These are phyloP conservation scores for Escallonia herrerae DNA, from an alignment of 129 eudicot genomes.

Conservation along the genomic window DNA sequence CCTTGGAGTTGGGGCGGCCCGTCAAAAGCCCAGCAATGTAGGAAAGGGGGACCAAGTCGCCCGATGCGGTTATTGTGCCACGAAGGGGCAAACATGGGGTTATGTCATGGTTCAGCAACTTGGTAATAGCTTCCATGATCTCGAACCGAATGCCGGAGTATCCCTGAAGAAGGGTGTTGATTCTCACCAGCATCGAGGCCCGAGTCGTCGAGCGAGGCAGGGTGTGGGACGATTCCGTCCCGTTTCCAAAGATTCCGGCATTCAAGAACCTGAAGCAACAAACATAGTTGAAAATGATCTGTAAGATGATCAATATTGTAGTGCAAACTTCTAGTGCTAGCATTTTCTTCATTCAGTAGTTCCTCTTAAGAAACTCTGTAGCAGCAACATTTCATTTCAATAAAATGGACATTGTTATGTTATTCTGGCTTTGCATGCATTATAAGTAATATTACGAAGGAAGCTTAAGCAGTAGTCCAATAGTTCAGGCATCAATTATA, in stretches of 20 bases:
- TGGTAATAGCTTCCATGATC: constrained; percentile 75
- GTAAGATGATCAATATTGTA: not conserved
- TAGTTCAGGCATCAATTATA: too few species aligned
- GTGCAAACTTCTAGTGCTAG: not conserved
- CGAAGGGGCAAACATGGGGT: constrained; percentile 83
- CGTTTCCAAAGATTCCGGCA: constrained; percentile 81
- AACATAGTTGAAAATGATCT: not conserved
- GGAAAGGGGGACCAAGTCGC: constrained; percentile 79
- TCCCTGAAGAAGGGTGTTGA: constrained; percentile 89
- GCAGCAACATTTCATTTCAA: too few species aligned
- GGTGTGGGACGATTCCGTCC: constrained; percentile 55
- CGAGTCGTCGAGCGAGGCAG: constrained; percentile 74
- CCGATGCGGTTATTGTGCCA: constrained; percentile 82
- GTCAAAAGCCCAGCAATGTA: constrained; percentile 83
- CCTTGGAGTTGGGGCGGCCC: constrained; percentile 79
- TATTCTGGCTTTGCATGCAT: too few species aligned
- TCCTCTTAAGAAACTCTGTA: too few species aligned
- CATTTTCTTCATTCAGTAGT: too few species aligned
- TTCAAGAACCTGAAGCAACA: constrained; percentile 47
- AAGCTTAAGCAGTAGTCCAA: too few species aligned
- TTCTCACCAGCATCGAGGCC: constrained; percentile 81
- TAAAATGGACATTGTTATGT: too few species aligned
- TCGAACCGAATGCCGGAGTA: constrained; percentile 85
- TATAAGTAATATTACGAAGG: too few species aligned
- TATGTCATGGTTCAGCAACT: constrained; percentile 65